Conservation (phyloP, 2,329 filamentous ascomycete species). For the Calonectria leucothoes region DNA sequence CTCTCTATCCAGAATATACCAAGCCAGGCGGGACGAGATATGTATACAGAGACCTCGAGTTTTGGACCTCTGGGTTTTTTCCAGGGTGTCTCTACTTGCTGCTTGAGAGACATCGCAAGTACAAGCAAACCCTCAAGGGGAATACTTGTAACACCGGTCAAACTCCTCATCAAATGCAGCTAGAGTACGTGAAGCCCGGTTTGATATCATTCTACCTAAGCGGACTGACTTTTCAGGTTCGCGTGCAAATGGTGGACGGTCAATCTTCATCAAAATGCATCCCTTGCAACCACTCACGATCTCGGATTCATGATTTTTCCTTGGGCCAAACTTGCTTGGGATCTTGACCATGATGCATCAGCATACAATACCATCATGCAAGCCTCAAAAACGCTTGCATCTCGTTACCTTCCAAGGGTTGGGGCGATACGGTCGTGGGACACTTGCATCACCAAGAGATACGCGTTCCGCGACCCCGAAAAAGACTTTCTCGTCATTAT, state of each 20-base stretch:
- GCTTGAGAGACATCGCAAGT: slow-evolving; percentile 48
- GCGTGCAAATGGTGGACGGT: slow-evolving; percentile 56
- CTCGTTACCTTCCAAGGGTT: slow-evolving; percentile 48
- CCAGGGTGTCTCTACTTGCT: slow-evolving; percentile 57
- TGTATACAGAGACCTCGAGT: slow-evolving; percentile 52
- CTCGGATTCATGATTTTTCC: slow-evolving; percentile 58
- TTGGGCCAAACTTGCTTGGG: slow-evolving; percentile 52
- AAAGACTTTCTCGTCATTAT: slow-evolving; percentile 56
- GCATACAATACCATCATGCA: slow-evolving; percentile 48
- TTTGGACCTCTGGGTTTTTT: slow-evolving; percentile 63
- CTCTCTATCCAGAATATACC: slow-evolving; percentile 51
- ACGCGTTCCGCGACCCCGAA: slow-evolving; percentile 48
- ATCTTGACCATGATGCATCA: slow-evolving; percentile 49
- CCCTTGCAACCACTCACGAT: slow-evolving; percentile 52
- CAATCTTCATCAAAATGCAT: slow-evolving; percentile 49
- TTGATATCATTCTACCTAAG: neutral
- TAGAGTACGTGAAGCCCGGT: slow-evolving; percentile 31
- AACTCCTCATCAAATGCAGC: slow-evolving; percentile 38
- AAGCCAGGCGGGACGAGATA: slow-evolving; percentile 50
- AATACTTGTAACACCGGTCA: neutral
- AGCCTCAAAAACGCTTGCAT: slow-evolving; percentile 50
- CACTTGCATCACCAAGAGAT: slow-evolving; percentile 52
- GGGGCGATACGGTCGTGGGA: slow-evolving; percentile 58
- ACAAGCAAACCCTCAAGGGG: neutral
- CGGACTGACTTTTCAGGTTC: slow-evolving; percentile 24